Evolutionary conservation across 2,329 filamentous ascomycete genomes (phyloP), one percentile per base, ranked within the genome.

Genomic region (Verticillium zaregamsianum): DNA sequence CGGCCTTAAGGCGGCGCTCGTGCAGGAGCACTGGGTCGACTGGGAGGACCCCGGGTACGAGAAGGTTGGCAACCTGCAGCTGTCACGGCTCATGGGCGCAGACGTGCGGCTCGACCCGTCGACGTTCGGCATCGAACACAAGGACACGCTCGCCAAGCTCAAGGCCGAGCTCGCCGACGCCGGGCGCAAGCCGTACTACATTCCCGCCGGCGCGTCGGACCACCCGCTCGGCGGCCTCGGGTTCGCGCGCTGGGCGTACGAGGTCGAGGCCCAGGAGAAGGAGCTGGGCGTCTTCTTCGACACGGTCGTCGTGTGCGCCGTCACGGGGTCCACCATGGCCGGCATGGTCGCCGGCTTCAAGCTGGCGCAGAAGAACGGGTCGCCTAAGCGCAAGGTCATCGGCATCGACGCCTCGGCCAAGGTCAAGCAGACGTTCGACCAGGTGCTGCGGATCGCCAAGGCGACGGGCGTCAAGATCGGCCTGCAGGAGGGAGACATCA

Each of bases 321-420:
- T 91, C 2, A 91, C 89, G 0, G 90, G 89, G 4, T 87, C 83
- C 6, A 91, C 89, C 1, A 81, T 90, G 70, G 89, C 85, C 0
- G 90, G 90, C 9, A 89, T 92, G 80, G 80, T 92, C 9, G 89
- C 88, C 0, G 90, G 90, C 0, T 90, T 91, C 73, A 90, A 90
- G 76, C 77, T 90, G 28, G 76, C 82, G 2, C 79, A 89, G 73
- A 74, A 75, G 67, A 59, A 66, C 66, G 76, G 79, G 60, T 73
- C 77, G 55, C 76, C 70, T 39, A 68, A 69, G 32, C 69, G 82
- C 20, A 67, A 64, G 15, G 69, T 67, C 1, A 64, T 69, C 15
- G 79, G 78, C 4, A 78, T 83, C 40, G 73, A 78, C 49, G 77
- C 74, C 39, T 66, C 65, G 1, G 71, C 68, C 12, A 88, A 82